phyloP scores from a whole-genome alignment of 257 asterid genomes.

The Solanum sejunctum region DNA sequence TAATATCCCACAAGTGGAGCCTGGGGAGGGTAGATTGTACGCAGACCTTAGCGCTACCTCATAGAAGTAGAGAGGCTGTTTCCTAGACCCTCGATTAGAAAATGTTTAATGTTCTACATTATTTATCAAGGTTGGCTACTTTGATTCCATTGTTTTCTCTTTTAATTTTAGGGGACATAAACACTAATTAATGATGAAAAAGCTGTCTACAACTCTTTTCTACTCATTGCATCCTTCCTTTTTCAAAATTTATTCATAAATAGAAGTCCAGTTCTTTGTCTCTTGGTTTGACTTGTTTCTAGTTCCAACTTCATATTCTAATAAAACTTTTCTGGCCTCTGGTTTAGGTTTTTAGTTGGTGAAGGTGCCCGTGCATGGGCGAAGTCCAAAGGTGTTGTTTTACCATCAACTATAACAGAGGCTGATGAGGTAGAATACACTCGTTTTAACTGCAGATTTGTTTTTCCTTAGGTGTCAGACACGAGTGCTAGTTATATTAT shows the following conservation, averaged over 20 bases:
- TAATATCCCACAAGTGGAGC: too few species aligned
- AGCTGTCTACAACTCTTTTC: background rate
- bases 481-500: background rate
- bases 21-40: too few species aligned
- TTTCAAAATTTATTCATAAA: background rate
- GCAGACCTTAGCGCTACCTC: too few species aligned
- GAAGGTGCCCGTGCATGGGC: slow-evolving; percentile 90
- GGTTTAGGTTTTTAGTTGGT: slow-evolving; percentile 83
- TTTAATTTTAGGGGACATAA: background rate
- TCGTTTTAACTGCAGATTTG: background rate
- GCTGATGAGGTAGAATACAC: slow-evolving; percentile 41
- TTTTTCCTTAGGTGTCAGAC: background rate
- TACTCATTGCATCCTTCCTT: background rate
- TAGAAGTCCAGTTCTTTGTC: background rate
- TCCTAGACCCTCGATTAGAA: background rate
- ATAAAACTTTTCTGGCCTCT: background rate
- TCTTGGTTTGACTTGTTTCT: background rate
- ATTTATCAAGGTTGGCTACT: background rate
- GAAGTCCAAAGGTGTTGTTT: slow-evolving; percentile 54
- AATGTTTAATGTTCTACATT: background rate
- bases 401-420: slow-evolving; percentile 27
- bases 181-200: background rate
- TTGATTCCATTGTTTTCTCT: background rate
- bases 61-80: too few species aligned
- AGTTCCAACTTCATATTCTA: background rate